Base-by-base conservation (phyloP, 345 rosid genomes). In the Physaria fendleri region DNA sequence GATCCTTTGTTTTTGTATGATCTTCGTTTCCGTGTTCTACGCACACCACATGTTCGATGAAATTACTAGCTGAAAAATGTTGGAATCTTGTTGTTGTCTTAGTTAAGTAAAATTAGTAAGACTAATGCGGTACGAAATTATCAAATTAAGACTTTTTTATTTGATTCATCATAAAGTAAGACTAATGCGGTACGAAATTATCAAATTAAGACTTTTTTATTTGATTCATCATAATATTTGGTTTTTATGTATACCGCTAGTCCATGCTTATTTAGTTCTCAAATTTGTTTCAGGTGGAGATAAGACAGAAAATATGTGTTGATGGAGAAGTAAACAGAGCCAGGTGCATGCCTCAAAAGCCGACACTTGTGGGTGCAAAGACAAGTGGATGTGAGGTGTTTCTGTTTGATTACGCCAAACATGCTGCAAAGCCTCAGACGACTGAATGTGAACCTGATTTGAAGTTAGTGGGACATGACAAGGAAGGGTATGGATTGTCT, bases 321-420 rank as follows among this genome's bases (percentile, higher is more conserved):
- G 96, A 87, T 62, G 97, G 99, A 46, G 97, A 93, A 76, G 92
- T 93, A 56, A 93, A 93, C 58, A 78, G 82, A 63, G 99, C 99
- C 0, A 54, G 96, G 28, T 87, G 85, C 35, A 89, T 93, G 99
- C 97, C 95, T 0, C 99, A 89, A 71, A 87, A 82, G 28, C 83
- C 86, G 6, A 62, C 68, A 3, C 52, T 93, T 64, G 68, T 90
- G 4, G 96, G 81, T 68, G 89, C 91, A 3, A 90, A 87, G 78
- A 93, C 99, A 1, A 85, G 82, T 74, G 83, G 87, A 13, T 72
- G 71, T 35, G 96, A 89, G 58, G 90, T 89, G 43, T 81, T 81
- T 64, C 73, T 93, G 56, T 81, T 93, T 76, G 92, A 89, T 77
- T 78, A 64, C 68, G 46, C 68, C 21, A 84, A 81, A 65, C 89